Evolutionary conservation across 768 basidiomycete species (phyloP).

Genomic region (Pleurotus tuber-regium): DNA sequence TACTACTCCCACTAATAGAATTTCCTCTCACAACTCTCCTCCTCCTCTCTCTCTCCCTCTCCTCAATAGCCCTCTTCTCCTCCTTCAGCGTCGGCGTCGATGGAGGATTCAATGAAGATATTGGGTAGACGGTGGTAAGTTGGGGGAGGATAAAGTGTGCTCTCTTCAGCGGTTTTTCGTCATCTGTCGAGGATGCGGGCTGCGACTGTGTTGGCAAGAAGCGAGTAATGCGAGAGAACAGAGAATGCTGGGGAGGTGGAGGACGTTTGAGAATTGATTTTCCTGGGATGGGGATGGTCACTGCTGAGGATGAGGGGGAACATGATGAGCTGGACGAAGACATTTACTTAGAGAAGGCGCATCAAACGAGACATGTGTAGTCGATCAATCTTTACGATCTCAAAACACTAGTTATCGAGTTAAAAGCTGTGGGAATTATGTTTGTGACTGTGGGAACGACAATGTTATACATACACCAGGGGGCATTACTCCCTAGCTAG

Average conservation of each 20-base stretch:
- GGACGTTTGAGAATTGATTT: constrained; percentile 82
- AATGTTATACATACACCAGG: too few species aligned
- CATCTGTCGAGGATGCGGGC: constrained; percentile 34
- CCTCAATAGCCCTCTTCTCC: constrained; percentile 79
- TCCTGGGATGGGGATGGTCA: constrained; percentile 75
- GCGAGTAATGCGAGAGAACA: constrained; percentile 72
- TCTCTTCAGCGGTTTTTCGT: constrained; percentile 67
- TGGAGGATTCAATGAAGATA: constrained; percentile 81
- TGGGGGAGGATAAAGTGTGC: constrained; percentile 92
- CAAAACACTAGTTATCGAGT: too few species aligned
- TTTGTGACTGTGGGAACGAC: too few species aligned
- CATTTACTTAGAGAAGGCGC: too few species aligned
- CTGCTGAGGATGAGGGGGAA: constrained; percentile 76
- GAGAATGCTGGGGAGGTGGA: constrained; percentile 61
- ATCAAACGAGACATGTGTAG: too few species aligned
- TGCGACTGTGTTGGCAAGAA: constrained; percentile 57
- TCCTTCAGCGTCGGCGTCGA: constrained; percentile 75
- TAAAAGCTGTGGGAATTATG: too few species aligned
- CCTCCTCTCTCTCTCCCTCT: constrained; percentile 68
- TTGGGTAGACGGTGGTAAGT: constrained; percentile 87
- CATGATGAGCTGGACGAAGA: constrained; percentile 46
- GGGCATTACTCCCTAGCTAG: too few species aligned
- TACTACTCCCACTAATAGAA: constrained; percentile 30
- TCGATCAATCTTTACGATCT: too few species aligned
- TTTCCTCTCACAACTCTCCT: constrained; percentile 61